These are phyloP conservation scores for Calocybe gangraenosa DNA, from an alignment of 768 basidiomycete species.

Conservation along the genomic window DNA sequence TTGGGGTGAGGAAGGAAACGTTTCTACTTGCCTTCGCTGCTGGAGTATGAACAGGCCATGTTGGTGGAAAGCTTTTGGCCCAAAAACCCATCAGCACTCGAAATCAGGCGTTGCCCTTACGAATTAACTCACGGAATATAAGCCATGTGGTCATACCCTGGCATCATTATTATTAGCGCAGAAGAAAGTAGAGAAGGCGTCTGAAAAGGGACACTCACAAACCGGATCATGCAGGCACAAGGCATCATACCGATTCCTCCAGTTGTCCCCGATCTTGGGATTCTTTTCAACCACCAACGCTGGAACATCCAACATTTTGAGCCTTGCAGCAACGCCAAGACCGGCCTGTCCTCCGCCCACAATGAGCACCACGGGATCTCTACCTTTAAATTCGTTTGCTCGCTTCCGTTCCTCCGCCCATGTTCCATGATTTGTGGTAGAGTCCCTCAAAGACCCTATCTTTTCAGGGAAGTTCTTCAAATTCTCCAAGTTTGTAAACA, in stretches of 20 bases:
- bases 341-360: conserved; percentile 69
- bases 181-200: conserved; percentile 2
- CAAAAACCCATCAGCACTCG: background rate
- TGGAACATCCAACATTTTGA: conserved; percentile 46
- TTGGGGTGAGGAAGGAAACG: no score
- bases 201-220: conserved; percentile 38
- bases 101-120: no score
- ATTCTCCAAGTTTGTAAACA: conserved; percentile 57
- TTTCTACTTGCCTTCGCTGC: conserved; percentile 42
- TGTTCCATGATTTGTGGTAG: conserved; percentile 42
- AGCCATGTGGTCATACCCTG: conserved; percentile 55
- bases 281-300: conserved; percentile 62
- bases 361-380: conserved; percentile 43
- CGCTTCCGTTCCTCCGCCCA: conserved; percentile 46
- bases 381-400: conserved; percentile 42
- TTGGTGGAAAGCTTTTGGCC: conserved; percentile 44
- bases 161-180: background rate
- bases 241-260: conserved; percentile 64
- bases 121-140: conserved; percentile 52
- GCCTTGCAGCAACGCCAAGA: conserved; percentile 55
- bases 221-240: conserved; percentile 65
- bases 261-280: conserved; percentile 54
- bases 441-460: conserved; percentile 40
- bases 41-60: conserved; percentile 57
- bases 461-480: conserved; percentile 51